Percentiles rank a stretch among this genome's conserved stretches.
phyloP scores from a whole-genome alignment of 2,329 filamentous ascomycete species.

The Cladophialophora immunda region DNA sequence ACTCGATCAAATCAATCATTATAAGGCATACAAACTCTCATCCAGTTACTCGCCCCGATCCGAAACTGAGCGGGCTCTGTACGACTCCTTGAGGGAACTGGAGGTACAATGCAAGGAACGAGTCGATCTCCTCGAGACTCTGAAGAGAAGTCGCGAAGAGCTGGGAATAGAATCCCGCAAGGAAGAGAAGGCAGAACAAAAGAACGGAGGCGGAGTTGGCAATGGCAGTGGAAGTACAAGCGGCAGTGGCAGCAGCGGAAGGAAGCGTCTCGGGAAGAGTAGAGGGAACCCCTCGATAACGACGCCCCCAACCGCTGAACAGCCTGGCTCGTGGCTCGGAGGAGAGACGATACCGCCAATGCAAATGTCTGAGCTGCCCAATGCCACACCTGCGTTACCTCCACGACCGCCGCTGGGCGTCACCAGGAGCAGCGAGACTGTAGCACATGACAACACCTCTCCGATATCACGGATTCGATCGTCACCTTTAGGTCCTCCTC shows the following conservation, averaged over 20 bases:
- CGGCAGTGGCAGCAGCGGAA: slow-evolving; percentile 25
- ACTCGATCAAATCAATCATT: slow-evolving; percentile 86
- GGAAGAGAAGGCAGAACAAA: slow-evolving; percentile 33
- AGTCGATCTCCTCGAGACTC: slow-evolving; percentile 84
- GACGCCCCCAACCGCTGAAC: slow-evolving; percentile 23
- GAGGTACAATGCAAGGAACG: slow-evolving; percentile 93
- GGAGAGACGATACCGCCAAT: slow-evolving; percentile 83
- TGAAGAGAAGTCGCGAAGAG: slow-evolving; percentile 70
- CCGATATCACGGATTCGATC: slow-evolving; percentile 21
- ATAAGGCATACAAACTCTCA: slow-evolving; percentile 78
- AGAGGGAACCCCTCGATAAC: slow-evolving; percentile 34
- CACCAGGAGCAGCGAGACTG: slow-evolving; percentile 46
- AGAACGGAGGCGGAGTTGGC: slow-evolving; percentile 6
- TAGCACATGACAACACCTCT: slow-evolving; percentile 21
- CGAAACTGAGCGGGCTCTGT: slow-evolving; percentile 83
- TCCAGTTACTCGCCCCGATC: slow-evolving; percentile 74
- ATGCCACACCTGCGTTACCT: slow-evolving; percentile 69
- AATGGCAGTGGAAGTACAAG: slow-evolving; percentile 9
- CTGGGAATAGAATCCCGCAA: slow-evolving; percentile 38
- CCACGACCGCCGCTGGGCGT: slow-evolving; percentile 56
- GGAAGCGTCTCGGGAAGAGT: slow-evolving; percentile 38
- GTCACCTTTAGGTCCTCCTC: slow-evolving; percentile 43
- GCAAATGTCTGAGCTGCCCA: slow-evolving; percentile 81
- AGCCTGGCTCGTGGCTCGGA: slow-evolving; percentile 69
- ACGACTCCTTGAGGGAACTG: slow-evolving; percentile 81